A percentile compares a stretch with the other conserved stretches of the same genome.
Conservation (phyloP, 1,284 basidiomycete genomes). For the Leccinum subrobustum region DNA sequence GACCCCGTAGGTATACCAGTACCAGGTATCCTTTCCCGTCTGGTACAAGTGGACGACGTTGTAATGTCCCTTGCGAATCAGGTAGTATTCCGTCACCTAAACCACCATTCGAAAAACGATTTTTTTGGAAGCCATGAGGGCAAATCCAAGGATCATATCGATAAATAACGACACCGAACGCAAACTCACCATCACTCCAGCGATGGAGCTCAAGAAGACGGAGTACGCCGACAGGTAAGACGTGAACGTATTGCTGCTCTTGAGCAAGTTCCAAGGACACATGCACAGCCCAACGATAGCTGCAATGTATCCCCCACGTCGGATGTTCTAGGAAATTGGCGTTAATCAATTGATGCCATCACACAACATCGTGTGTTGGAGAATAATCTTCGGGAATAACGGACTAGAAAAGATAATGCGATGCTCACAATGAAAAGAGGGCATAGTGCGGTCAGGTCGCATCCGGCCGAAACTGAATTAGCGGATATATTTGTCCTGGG, state of each 20-base stretch:
- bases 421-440: constrained; percentile 71
- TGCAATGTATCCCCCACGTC: constrained; percentile 79
- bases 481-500: constrained; percentile 77
- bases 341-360: constrained; percentile 2
- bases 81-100: constrained; percentile 77
- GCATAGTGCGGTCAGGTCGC: constrained; percentile 78
- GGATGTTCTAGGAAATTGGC: constrained; percentile 59
- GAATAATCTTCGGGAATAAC: neutral
- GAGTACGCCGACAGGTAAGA: constrained; percentile 85
- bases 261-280: constrained; percentile 80
- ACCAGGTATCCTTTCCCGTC: constrained; percentile 59
- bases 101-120: neutral
- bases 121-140: neutral
- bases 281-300: constrained; percentile 75
- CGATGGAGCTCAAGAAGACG: constrained; percentile 80
- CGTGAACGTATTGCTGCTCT: constrained; percentile 74
- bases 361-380: neutral
- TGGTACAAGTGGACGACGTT: constrained; percentile 73
- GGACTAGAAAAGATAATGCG: neutral
- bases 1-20: constrained; percentile 75
- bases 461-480: constrained; percentile 83
- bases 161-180: neutral
- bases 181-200: constrained; percentile 69
- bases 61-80: constrained; percentile 73
- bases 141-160: neutral